phyloP scores from a whole-genome alignment of 345 rosid genomes.

The Citrus medica region DNA sequence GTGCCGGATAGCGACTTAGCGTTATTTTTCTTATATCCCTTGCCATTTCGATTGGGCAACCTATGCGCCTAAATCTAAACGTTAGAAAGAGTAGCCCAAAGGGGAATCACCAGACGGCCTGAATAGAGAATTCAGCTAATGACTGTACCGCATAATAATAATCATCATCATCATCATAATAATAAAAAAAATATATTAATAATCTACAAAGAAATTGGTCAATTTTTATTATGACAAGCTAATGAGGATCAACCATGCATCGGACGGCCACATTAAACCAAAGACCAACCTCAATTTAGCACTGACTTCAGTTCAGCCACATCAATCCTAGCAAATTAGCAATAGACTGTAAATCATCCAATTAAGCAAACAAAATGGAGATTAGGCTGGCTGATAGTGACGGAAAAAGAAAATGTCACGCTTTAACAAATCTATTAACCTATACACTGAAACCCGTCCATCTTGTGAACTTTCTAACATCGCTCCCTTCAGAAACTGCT shows the following conservation, averaged over 20 bases:
- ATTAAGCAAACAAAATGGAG: neutral
- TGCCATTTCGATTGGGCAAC: too few species aligned
- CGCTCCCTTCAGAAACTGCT: slow-evolving; percentile 53
- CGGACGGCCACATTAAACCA: neutral
- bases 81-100: neutral
- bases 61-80: neutral
- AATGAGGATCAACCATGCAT: neutral
- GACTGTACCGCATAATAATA: too few species aligned
- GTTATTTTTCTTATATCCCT: too few species aligned
- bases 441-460: slow-evolving; percentile 55
- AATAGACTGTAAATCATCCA: neutral
- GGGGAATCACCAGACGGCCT: too few species aligned
- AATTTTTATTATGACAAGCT: neutral
- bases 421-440: neutral
- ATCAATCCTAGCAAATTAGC: neutral
- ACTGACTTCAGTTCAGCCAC: neutral
- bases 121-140: too few species aligned
- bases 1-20: too few species aligned
- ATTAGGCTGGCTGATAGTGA: neutral
- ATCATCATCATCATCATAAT: too few species aligned
- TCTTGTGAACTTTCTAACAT: slow-evolving; percentile 43
- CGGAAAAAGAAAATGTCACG: neutral
- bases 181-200: too few species aligned
- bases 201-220: neutral
- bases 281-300: neutral